A percentile compares a stretch with the other conserved stretches of the same genome.
Conservation (phyloP, 352 stramenopile species). For the Phytophthora lateralis region DNA sequence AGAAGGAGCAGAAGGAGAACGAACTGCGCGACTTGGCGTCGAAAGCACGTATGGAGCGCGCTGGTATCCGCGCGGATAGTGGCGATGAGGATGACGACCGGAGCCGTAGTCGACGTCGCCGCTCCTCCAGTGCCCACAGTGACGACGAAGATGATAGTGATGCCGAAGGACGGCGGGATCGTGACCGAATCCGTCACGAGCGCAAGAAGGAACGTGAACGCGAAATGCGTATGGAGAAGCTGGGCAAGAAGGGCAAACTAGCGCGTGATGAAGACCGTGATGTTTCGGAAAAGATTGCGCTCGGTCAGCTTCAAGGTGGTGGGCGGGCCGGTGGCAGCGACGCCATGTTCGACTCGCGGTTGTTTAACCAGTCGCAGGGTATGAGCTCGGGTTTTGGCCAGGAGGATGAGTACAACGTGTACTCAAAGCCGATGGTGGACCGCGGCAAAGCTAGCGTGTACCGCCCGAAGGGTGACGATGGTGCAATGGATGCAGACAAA, state of each 20-base stretch:
- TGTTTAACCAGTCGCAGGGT: constrained; percentile 98
- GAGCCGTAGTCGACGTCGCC: constrained; percentile 19
- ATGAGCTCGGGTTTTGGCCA: constrained; percentile 95
- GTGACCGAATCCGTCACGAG: constrained; percentile 87
- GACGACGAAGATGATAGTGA: constrained; percentile 39
- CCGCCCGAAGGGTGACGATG: constrained; percentile 88
- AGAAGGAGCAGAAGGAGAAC: constrained; percentile 97
- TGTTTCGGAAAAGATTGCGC: constrained; percentile 98
- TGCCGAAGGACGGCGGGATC: constrained; percentile 53
- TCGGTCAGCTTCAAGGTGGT: constrained; percentile 94
- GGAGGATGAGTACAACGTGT: constrained; percentile 99
- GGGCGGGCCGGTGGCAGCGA: constrained; percentile 78
- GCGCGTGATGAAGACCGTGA: constrained; percentile 96
- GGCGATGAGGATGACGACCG: constrained; percentile 29
- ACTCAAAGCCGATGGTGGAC: constrained; percentile 97
- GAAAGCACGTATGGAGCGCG: constrained; percentile 93
- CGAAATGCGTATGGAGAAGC: constrained; percentile 95
- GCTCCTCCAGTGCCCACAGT: constrained; percentile 28
- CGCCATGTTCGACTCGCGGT: constrained; percentile 95
- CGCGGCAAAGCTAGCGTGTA: constrained; percentile 90
- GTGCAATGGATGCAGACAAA: constrained; percentile 84
- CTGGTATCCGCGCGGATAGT: constrained; percentile 53
- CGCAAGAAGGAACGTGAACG: constrained; percentile 95
- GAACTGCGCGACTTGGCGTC: constrained; percentile 94
- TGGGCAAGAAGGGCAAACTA: constrained; percentile 90